A percentile compares a stretch with the other conserved stretches of the same genome.
Conservation (phyloP, 2,329 filamentous ascomycete genomes). For the Colletotrichum phormii region DNA sequence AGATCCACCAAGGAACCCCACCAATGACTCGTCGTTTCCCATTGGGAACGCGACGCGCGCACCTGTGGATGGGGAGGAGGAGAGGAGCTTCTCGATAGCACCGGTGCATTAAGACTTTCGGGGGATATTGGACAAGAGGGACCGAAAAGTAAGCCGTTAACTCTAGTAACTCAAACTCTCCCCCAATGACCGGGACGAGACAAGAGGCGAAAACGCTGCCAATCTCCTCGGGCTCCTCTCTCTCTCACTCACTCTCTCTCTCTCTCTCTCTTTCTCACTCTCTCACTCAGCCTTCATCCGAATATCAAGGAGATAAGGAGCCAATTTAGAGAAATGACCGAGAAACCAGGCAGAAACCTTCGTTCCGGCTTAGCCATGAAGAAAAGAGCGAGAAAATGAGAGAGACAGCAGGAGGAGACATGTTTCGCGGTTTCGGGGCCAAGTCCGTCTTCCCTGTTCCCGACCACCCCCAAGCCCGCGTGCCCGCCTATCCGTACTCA, state of each 20-base stretch:
- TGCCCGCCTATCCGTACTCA: neutral
- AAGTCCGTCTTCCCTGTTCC: neutral
- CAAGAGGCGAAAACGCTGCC: neutral
- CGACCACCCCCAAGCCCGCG: neutral
- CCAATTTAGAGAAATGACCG: neutral
- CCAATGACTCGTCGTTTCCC: constrained; percentile 31
- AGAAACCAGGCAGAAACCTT: neutral
- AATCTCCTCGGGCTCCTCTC: neutral
- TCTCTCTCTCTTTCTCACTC: too few relatives aligned
- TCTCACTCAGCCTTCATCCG: neutral
- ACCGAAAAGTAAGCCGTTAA: neutral
- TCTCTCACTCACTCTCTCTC: too few relatives aligned
- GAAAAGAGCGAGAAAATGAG: neutral
- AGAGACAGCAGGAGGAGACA: neutral
- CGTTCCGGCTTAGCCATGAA: neutral
- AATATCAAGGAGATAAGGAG: neutral
- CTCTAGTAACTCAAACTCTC: neutral
- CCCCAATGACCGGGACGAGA: neutral
- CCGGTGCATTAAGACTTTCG: neutral
- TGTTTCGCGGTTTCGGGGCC: neutral
- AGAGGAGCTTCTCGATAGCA: constrained; percentile 4
- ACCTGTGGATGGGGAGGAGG: neutral
- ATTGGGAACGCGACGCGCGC: neutral
- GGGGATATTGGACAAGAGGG: neutral
- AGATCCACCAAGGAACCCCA: constrained; percentile 11